phyloP scores from a whole-genome alignment of 768 basidiomycete genomes.

The Leccinum aurantiacum region DNA sequence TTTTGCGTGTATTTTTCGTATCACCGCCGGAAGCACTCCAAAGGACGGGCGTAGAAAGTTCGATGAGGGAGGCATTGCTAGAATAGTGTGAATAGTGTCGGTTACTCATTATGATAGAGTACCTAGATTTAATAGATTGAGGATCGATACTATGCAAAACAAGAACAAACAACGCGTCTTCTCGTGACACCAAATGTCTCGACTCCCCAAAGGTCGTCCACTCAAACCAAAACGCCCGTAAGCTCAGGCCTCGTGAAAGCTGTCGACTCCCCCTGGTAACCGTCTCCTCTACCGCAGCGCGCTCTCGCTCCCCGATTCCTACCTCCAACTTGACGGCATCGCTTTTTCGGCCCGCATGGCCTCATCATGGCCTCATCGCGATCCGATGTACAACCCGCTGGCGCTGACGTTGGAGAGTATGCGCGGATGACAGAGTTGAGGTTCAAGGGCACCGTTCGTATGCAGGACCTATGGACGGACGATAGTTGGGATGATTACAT shows the following conservation, averaged over 20 bases:
- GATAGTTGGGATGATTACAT: conserved; percentile 42
- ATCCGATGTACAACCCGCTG: conserved; percentile 60
- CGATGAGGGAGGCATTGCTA: not conserved
- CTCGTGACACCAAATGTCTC: too few relatives aligned
- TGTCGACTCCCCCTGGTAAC: conserved; percentile 10
- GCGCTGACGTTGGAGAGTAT: conserved; percentile 77
- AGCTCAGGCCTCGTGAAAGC: too few relatives aligned
- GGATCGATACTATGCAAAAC: too few relatives aligned
- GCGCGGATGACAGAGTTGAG: conserved; percentile 68
- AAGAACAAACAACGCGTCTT: too few relatives aligned
- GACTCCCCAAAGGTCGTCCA: too few relatives aligned
- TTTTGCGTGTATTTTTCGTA: not conserved
- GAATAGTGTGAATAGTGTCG: not conserved
- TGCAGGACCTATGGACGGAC: conserved; percentile 62
- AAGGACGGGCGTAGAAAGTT: not conserved
- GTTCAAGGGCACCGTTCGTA: conserved; percentile 51
- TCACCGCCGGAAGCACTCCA: not conserved
- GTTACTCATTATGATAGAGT: too few relatives aligned
- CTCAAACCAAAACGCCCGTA: not conserved
- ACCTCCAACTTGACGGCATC: conserved; percentile 69
- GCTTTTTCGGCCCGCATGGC: conserved; percentile 58
- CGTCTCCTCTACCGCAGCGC: conserved; percentile 77
- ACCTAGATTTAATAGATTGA: too few relatives aligned
- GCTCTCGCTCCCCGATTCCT: conserved; percentile 70
- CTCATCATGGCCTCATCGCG: conserved; percentile 1